phyloP scores from a whole-genome alignment of 2,329 filamentous ascomycete species.

The Madurella fahalii region DNA sequence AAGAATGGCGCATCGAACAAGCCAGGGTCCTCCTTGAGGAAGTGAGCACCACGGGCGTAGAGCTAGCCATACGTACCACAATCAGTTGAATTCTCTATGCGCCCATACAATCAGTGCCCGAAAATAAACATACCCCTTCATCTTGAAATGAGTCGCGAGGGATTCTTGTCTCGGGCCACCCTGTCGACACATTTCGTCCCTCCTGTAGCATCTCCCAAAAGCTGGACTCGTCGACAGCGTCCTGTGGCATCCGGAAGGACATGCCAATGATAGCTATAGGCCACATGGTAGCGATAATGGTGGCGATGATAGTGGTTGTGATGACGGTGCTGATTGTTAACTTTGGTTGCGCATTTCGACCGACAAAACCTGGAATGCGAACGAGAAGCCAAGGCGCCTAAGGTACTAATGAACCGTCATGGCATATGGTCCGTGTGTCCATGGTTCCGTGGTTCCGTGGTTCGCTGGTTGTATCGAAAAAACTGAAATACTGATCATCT shows the following conservation, averaged over 20 bases:
- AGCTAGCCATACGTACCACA: neutral
- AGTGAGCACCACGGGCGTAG: neutral
- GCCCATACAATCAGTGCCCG: neutral
- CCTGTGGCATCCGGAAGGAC: constrained; percentile 26
- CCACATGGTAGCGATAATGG: neutral
- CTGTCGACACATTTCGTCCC: neutral
- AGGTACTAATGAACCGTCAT: too few species aligned
- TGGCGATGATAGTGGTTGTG: too few species aligned
- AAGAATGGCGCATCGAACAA: constrained; percentile 11
- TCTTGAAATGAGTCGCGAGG: neutral
- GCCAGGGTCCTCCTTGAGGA: constrained; percentile 3
- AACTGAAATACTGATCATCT: too few species aligned
- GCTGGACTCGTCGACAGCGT: constrained; percentile 26
- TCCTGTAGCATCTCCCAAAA: constrained; percentile 29
- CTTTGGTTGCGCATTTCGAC: too few species aligned
- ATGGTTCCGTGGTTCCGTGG: too few species aligned
- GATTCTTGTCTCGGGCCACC: neutral
- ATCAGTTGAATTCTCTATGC: neutral
- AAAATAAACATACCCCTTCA: neutral
- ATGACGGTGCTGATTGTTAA: too few species aligned
- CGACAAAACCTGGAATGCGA: too few species aligned
- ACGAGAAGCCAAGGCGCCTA: too few species aligned
- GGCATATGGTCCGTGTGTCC: too few species aligned
- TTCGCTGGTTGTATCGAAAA: too few species aligned
- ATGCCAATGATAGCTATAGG: constrained; percentile 30